Percentiles rank a stretch among this genome's conserved stretches.
These are phyloP conservation scores for Parmelia sp. DNA, from an alignment of 495 filamentous ascomycete genomes.

Conservation along the genomic window DNA sequence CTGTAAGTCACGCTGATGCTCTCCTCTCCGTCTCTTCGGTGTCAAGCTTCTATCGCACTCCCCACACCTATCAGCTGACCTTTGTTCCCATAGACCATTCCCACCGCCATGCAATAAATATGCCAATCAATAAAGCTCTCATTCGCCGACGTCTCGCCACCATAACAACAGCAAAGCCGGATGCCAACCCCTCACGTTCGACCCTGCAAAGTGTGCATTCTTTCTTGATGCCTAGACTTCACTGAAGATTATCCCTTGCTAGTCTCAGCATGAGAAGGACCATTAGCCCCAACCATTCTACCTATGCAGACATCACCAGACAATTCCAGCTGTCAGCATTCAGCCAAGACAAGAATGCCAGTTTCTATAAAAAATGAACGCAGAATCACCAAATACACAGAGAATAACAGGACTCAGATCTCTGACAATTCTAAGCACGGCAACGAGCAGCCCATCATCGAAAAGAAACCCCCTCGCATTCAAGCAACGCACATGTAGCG, in stretches of 20 bases:
- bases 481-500: too few species aligned
- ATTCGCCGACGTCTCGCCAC: constrained; percentile 70
- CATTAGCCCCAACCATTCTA: background rate
- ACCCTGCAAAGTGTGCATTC: constrained; percentile 84
- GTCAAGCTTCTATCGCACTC: constrained; percentile 1
- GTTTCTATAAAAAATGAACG: background rate
- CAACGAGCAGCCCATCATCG: too few species aligned
- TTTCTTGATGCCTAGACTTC: constrained; percentile 58
- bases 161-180: constrained; percentile 66
- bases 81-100: constrained; percentile 31
- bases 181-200: constrained; percentile 70
- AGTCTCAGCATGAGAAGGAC: background rate
- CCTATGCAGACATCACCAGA: background rate
- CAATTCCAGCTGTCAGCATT: background rate
- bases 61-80: constrained; percentile 14
- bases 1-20: constrained; percentile 33
- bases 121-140: constrained; percentile 58
- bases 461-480: too few species aligned
- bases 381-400: background rate
- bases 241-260: background rate
- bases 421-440: too few species aligned
- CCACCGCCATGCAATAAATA: constrained; percentile 27
- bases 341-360: background rate
- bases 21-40: background rate
- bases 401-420: too few species aligned